phyloP scores from a whole-genome alignment of 306 rosid genomes.

The Citrullus mucosospermus region DNA sequence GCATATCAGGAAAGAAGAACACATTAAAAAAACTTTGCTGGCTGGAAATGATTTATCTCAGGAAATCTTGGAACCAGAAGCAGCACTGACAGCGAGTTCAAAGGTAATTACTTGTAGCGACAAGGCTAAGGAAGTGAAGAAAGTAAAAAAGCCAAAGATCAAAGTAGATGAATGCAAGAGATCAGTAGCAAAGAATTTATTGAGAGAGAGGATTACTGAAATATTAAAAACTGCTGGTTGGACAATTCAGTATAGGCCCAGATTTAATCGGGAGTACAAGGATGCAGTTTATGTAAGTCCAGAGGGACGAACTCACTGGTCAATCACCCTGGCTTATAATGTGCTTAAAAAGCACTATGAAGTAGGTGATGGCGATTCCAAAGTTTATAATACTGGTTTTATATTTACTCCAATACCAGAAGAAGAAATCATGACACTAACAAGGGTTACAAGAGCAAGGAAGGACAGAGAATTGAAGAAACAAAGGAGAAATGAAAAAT shows the following conservation, averaged over 20 bases:
- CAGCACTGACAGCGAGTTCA: slow-evolving; percentile 15
- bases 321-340: slow-evolving; percentile 78
- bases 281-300: slow-evolving; percentile 86
- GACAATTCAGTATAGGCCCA: slow-evolving; percentile 68
- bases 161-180: slow-evolving; percentile 10
- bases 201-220: slow-evolving; percentile 57
- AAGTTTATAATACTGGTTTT: slow-evolving; percentile 42
- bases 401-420: slow-evolving; percentile 58
- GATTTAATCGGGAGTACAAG: slow-evolving; percentile 34
- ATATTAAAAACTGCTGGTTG: slow-evolving; percentile 68
- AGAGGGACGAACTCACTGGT: slow-evolving; percentile 79
- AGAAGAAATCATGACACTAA: slow-evolving; percentile 39
- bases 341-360: slow-evolving; percentile 49
- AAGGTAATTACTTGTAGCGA: background rate
- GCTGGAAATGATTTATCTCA: slow-evolving; percentile 14
- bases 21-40: slow-evolving; percentile 13
- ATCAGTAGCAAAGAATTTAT: slow-evolving; percentile 26
- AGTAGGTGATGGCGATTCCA: slow-evolving; percentile 47
- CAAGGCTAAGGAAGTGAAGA: slow-evolving; percentile 5
- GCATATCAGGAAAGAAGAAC: slow-evolving; percentile 13
- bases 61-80: slow-evolving; percentile 21
- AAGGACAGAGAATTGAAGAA: background rate
- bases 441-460: slow-evolving; percentile 38
- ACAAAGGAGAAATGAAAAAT: background rate
- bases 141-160: background rate